Evolutionary conservation across 1,284 basidiomycete genomes (phyloP).

Genomic region (Leccinum angustisporum): DNA sequence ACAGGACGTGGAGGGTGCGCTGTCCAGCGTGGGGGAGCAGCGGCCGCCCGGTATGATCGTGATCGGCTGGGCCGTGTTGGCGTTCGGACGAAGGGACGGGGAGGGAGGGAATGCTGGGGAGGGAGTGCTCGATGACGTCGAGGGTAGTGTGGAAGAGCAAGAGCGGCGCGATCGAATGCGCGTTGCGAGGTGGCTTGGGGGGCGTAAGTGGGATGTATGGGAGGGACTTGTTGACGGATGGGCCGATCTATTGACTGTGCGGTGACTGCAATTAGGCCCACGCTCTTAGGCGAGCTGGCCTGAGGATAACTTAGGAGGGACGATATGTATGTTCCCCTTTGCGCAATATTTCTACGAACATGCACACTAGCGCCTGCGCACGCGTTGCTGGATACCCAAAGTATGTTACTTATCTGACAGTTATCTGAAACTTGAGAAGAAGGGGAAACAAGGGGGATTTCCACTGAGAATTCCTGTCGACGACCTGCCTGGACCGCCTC

Average conservation of each 20-base stretch:
- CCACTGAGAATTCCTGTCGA: too few relatives aligned
- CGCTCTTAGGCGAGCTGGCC: too few relatives aligned
- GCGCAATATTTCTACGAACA: too few relatives aligned
- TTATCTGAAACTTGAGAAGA: too few relatives aligned
- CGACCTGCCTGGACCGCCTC: too few relatives aligned
- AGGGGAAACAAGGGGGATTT: too few relatives aligned
- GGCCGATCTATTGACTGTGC: conserved; percentile 35
- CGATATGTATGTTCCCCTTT: too few relatives aligned
- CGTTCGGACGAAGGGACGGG: conserved; percentile 51
- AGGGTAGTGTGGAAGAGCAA: conserved; percentile 29
- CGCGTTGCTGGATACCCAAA: too few relatives aligned
- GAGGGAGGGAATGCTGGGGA: conserved; percentile 51
- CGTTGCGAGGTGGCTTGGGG: conserved; percentile 57
- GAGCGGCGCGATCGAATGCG: conserved; percentile 49
- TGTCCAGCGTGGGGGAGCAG: conserved; percentile 81
- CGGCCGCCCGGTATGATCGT: conserved; percentile 95
- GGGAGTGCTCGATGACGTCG: conserved; percentile 36
- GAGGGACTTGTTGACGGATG: conserved; percentile 61
- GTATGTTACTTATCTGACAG: too few relatives aligned
- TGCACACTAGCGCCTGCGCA: too few relatives aligned
- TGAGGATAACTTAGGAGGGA: too few relatives aligned
- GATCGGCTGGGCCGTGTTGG: conserved; percentile 86
- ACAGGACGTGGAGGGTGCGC: conserved; percentile 64
- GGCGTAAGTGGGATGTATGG: conserved; percentile 53
- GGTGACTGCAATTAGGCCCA: neutral